Percentiles rank a stretch among this genome's conserved stretches.
phyloP scores from a whole-genome alignment of 495 filamentous ascomycete species.

The Daldinia concentrica region DNA sequence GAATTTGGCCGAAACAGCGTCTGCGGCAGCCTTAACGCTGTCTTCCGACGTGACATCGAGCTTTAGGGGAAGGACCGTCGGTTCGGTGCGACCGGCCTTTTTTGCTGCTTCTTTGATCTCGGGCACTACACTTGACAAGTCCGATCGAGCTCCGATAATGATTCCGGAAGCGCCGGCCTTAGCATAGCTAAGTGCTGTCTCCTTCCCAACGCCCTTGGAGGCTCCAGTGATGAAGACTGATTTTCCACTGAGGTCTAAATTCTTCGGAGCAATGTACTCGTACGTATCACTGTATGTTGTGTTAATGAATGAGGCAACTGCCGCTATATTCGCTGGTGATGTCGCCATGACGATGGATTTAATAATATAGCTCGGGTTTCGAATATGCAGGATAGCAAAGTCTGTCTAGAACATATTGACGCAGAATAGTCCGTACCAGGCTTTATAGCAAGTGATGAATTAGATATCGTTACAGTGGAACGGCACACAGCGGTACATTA shows the following conservation, averaged over 20 bases:
- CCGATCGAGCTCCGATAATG: constrained; percentile 54
- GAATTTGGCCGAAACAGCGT: constrained; percentile 44
- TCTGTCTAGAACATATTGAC: background rate
- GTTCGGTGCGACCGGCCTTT: constrained; percentile 47
- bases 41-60: constrained; percentile 55
- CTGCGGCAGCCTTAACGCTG: constrained; percentile 47
- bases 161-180: constrained; percentile 54
- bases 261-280: constrained; percentile 47
- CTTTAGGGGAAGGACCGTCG: constrained; percentile 52
- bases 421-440: background rate
- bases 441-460: background rate
- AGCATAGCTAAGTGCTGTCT: constrained; percentile 59
- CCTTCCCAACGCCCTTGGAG: constrained; percentile 64
- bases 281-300: constrained; percentile 52
- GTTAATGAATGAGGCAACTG: constrained; percentile 28
- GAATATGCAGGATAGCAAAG: background rate
- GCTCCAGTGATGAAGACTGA: constrained; percentile 66
- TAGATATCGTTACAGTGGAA: background rate
- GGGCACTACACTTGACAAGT: constrained; percentile 45
- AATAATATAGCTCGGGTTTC: background rate
- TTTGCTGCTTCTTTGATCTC: constrained; percentile 48
- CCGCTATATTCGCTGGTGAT: constrained; percentile 14
- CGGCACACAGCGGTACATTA: background rate
- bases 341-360: constrained; percentile 29
- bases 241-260: constrained; percentile 57